Conservation (phyloP, 2,329 filamentous ascomycete genomes). For the Penicillium sp. region DNA sequence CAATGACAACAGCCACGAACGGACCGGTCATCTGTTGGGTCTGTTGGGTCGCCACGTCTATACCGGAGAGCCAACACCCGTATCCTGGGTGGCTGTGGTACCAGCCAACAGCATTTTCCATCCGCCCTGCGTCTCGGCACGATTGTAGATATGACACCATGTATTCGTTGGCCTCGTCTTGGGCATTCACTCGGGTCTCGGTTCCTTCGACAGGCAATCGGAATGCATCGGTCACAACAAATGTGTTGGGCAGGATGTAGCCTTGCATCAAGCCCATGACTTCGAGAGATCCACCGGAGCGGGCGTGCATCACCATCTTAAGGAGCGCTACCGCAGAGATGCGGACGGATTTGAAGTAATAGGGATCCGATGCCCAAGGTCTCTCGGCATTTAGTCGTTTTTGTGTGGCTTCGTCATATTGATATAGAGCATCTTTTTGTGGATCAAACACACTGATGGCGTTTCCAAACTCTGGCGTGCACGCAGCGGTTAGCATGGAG, state of each 20-base stretch:
- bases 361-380: slow-evolving; percentile 72
- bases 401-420: slow-evolving; percentile 65
- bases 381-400: slow-evolving; percentile 57
- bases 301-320: slow-evolving; percentile 99
- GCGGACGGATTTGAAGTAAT: slow-evolving; percentile 89
- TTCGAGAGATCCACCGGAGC: slow-evolving; percentile 86
- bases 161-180: slow-evolving; percentile 94
- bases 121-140: slow-evolving; percentile 66
- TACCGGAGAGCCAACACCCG: slow-evolving; percentile 94
- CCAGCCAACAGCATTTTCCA: slow-evolving; percentile 95
- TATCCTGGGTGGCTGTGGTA: slow-evolving; percentile 98
- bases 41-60: slow-evolving; percentile 84
- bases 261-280: slow-evolving; percentile 99
- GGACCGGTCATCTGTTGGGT: slow-evolving; percentile 88
- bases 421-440: slow-evolving; percentile 84
- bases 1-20: slow-evolving; percentile 91
- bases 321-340: slow-evolving; percentile 90
- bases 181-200: slow-evolving; percentile 96
- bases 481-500: slow-evolving; percentile 7
- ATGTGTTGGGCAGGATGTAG: slow-evolving; percentile 73
- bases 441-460: slow-evolving; percentile 76
- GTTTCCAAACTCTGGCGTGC: slow-evolving; percentile 72
- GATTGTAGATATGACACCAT: slow-evolving; percentile 78
- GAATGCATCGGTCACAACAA: slow-evolving; percentile 92
- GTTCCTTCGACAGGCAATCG: slow-evolving; percentile 92